Conservation (phyloP, 164 flowering plant genomes). For the Berberis thunbergii region DNA sequence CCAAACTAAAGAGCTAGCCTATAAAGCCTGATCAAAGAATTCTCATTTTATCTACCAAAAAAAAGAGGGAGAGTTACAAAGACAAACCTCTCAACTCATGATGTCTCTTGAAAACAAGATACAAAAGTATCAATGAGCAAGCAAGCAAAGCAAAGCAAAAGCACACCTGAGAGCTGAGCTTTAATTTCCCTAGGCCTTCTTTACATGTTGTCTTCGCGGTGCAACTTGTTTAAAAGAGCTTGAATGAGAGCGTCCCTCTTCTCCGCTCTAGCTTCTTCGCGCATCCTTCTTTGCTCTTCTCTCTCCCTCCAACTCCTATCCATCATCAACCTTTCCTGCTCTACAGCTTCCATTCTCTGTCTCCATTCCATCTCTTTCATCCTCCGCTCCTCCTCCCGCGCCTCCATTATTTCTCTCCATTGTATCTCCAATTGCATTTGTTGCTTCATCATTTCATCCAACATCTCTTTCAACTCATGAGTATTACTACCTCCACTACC, state of each 20-base stretch:
- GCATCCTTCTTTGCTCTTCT: slow-evolving; percentile 67
- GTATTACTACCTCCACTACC: slow-evolving; percentile 6
- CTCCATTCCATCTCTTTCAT: slow-evolving; percentile 75
- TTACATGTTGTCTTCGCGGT: slow-evolving; percentile 33
- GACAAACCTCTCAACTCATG: too few species aligned
- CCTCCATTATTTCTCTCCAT: slow-evolving; percentile 59
- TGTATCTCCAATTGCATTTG: slow-evolving; percentile 65
- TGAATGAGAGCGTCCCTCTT: slow-evolving; percentile 75
- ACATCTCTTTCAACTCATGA: slow-evolving; percentile 33
- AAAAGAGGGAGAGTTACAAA: too few species aligned
- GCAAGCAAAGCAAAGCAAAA: too few species aligned
- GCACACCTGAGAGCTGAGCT: too few species aligned
- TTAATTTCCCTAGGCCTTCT: too few species aligned
- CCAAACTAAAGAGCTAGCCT: too few species aligned
- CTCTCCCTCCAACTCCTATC: slow-evolving; percentile 79
- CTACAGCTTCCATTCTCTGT: slow-evolving; percentile 61
- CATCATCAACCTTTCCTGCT: slow-evolving; percentile 68
- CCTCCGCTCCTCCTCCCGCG: slow-evolving; percentile 66
- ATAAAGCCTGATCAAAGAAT: too few species aligned
- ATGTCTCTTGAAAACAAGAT: too few species aligned
- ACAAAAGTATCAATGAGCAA: too few species aligned
- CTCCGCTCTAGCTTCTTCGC: slow-evolving; percentile 87
- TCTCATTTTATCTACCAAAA: too few species aligned
- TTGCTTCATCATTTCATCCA: slow-evolving; percentile 72
- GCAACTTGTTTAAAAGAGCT: slow-evolving; percentile 60